Evolutionary conservation across 164 flowering plant species (phyloP).

Genomic region (Echeveria elegans): DNA sequence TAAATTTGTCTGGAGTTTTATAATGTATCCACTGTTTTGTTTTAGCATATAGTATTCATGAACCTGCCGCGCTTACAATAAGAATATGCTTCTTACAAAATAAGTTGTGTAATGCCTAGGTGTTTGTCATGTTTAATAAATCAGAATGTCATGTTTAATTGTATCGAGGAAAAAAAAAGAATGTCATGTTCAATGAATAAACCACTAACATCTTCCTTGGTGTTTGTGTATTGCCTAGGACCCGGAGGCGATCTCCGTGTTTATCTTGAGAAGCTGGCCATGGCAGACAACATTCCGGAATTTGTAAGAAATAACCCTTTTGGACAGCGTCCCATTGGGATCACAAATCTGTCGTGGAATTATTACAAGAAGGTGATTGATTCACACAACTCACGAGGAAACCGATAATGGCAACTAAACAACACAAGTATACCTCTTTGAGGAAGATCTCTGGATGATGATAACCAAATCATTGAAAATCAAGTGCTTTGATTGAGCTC

Average conservation of each 20-base stretch:
- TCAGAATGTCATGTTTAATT: not conserved
- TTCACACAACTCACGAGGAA: not conserved
- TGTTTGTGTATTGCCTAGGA: constrained; percentile 23
- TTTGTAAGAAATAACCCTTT: constrained; percentile 41
- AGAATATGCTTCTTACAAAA: not conserved
- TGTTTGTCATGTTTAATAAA: too few species aligned
- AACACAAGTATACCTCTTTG: too few species aligned
- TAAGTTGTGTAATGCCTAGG: not conserved
- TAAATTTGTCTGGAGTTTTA: not conserved
- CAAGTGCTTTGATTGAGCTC: too few species aligned
- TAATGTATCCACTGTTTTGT: not conserved
- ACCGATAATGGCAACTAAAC: not conserved
- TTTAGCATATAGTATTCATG: not conserved
- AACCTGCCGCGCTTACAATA: not conserved
- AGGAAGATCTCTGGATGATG: too few species aligned
- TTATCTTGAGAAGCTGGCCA: constrained; percentile 38
- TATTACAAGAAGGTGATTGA: constrained; percentile 25
- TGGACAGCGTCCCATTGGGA: constrained; percentile 43
- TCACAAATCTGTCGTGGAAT: constrained; percentile 29
- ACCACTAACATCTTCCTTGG: not conserved
- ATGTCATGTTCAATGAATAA: not conserved
- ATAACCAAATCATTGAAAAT: too few species aligned
- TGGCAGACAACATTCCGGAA: constrained; percentile 41
- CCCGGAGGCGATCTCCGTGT: constrained; percentile 43
- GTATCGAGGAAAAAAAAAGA: not conserved